Evolutionary conservation across 768 basidiomycete genomes (phyloP).

Genomic region (Lactarius evosmus): DNA sequence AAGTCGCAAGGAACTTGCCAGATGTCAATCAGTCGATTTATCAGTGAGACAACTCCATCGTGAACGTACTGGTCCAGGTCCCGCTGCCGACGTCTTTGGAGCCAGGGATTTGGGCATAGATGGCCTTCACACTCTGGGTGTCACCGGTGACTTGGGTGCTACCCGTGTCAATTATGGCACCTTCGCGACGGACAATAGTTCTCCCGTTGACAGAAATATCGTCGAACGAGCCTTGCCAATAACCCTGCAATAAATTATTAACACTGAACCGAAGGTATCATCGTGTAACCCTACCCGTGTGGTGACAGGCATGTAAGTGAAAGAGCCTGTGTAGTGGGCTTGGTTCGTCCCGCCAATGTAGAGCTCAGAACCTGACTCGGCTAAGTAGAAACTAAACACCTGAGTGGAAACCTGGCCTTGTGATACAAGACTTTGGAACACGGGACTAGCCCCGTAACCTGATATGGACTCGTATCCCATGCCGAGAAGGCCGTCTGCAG

Average conservation of each 20-base stretch:
- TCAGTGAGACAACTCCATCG: background rate
- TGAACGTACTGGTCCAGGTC: background rate
- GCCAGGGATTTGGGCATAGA: background rate
- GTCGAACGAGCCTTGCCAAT: constrained; percentile 30
- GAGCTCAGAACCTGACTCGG: constrained; percentile 41
- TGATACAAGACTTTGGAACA: constrained; percentile 43
- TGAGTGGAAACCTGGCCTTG: constrained; percentile 36
- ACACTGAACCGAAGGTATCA: constrained; percentile 27
- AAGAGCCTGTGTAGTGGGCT: constrained; percentile 15
- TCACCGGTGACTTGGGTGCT: constrained; percentile 34
- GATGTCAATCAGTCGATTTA: background rate
- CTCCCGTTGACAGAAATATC: constrained; percentile 29
- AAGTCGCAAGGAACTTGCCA: background rate
- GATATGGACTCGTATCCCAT: constrained; percentile 37
- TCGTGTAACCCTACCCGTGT: background rate
- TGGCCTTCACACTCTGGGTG: background rate
- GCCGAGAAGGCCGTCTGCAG: constrained; percentile 44
- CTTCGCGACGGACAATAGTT: background rate
- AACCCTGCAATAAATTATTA: constrained; percentile 26
- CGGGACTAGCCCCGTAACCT: constrained; percentile 27
- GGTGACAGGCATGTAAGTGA: constrained; percentile 17
- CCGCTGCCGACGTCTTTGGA: background rate
- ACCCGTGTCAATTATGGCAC: constrained; percentile 35
- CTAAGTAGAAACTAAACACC: constrained; percentile 50
- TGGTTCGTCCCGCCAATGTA: constrained; percentile 24